These are phyloP conservation scores for Starmera caribaea DNA, from an alignment of 805 yeast species.

Conservation along the genomic window DNA sequence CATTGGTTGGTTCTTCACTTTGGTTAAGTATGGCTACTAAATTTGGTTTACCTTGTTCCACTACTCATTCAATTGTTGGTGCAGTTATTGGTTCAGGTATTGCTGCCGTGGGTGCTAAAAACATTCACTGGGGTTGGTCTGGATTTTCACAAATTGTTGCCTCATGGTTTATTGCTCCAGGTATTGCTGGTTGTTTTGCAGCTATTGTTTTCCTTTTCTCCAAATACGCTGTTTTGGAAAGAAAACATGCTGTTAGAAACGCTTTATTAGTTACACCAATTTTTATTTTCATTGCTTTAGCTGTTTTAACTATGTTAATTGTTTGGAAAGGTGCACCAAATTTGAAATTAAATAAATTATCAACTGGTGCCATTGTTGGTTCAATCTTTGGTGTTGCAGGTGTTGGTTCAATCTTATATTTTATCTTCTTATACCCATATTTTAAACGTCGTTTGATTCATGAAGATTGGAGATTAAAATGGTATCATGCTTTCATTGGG, in stretches of 20 bases:
- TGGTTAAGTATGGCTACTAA: slow-evolving; percentile 64
- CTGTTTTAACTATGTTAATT: slow-evolving; percentile 64
- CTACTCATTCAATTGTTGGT: slow-evolving; percentile 74
- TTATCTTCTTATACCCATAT: slow-evolving; percentile 49
- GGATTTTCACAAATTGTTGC: slow-evolving; percentile 69
- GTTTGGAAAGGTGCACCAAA: slow-evolving; percentile 78
- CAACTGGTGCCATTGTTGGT: slow-evolving; percentile 43
- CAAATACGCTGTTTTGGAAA: slow-evolving; percentile 53
- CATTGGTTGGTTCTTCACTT: slow-evolving; percentile 59
- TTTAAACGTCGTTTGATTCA: slow-evolving; percentile 49
- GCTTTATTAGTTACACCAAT: slow-evolving; percentile 51
- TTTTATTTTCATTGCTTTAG: slow-evolving; percentile 49
- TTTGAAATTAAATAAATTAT: slow-evolving; percentile 43
- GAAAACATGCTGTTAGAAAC: slow-evolving; percentile 41
- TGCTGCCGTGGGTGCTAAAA: slow-evolving; percentile 56
- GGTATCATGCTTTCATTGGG: slow-evolving; percentile 48
- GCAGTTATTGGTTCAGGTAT: slow-evolving; percentile 67
- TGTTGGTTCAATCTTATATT: slow-evolving; percentile 41
- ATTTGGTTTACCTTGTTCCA: slow-evolving; percentile 71
- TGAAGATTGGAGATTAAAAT: slow-evolving; percentile 57
- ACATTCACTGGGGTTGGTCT: slow-evolving; percentile 66
- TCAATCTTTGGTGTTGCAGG: slow-evolving; percentile 58
- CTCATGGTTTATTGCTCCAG: slow-evolving; percentile 74
- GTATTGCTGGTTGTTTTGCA: slow-evolving; percentile 56
- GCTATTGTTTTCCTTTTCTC: slow-evolving; percentile 47